Evolutionary conservation across 75 land plant species (phyloP).

Genomic region (Pseudotsuga menziesii): DNA sequence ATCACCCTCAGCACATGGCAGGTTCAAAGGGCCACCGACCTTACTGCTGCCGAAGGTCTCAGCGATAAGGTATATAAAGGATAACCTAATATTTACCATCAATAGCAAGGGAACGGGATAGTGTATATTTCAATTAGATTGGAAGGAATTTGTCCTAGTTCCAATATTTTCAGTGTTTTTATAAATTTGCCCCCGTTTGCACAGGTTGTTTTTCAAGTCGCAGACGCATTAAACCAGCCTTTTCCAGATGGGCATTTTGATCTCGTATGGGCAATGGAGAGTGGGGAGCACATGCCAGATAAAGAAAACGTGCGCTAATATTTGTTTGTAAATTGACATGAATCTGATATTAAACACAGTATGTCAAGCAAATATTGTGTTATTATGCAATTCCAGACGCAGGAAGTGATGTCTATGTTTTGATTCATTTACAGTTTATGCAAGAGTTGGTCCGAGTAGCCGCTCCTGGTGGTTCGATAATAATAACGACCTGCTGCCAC

Average conservation of each 20-base stretch:
- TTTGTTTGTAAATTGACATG: too few relatives aligned
- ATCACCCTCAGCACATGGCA: slow-evolving; percentile 91
- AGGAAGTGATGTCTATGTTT: too few relatives aligned
- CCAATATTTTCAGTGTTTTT: too few relatives aligned
- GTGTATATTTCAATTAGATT: too few relatives aligned
- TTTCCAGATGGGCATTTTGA: slow-evolving; percentile 81
- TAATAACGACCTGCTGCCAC: slow-evolving; percentile 98
- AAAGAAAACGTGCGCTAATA: slow-evolving; percentile 58
- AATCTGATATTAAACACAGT: too few relatives aligned
- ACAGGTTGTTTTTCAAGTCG: slow-evolving; percentile 83
- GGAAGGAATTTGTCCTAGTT: too few relatives aligned
- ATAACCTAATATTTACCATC: too few relatives aligned
- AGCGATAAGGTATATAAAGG: slow-evolving; percentile 37
- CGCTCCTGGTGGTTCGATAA: slow-evolving; percentile 17
- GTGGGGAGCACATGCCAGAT: slow-evolving; percentile 99
- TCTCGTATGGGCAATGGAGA: slow-evolving; percentile 99
- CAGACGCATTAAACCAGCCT: slow-evolving; percentile 88
- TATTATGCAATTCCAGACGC: too few relatives aligned
- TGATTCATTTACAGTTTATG: slow-evolving; percentile 52
- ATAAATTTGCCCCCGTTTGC: too few relatives aligned
- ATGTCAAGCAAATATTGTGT: too few relatives aligned
- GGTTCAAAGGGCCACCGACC: slow-evolving; percentile 61
- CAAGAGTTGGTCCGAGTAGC: slow-evolving; percentile 41
- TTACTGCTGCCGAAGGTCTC: slow-evolving; percentile 58
- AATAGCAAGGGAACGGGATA: too few relatives aligned